These are phyloP conservation scores for Cutaneotrichosporon sp. DNA, from an alignment of 1,284 basidiomycete species.

Conservation along the genomic window DNA sequence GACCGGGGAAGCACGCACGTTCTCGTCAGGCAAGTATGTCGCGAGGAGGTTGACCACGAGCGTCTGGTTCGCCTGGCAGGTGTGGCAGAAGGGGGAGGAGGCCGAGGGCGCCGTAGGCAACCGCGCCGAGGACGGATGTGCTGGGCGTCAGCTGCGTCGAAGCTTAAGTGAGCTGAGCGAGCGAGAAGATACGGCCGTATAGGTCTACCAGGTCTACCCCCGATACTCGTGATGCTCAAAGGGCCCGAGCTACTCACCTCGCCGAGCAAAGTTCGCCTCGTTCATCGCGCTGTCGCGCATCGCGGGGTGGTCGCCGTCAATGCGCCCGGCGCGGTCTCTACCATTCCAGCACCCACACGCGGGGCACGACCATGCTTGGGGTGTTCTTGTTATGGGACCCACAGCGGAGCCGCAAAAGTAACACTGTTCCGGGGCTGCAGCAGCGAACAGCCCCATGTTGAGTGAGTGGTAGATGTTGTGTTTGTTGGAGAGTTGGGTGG, in stretches of 20 bases:
- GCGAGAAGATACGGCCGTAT: background rate
- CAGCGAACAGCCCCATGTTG: conserved; percentile 23
- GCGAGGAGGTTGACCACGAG: conserved; percentile 80
- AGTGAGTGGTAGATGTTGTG: conserved; percentile 1
- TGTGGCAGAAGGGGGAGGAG: conserved; percentile 69
- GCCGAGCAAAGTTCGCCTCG: conserved; percentile 66
- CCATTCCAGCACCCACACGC: conserved; percentile 50
- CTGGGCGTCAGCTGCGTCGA: conserved; percentile 17
- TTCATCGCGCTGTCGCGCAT: conserved; percentile 80
- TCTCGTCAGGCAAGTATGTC: conserved; percentile 73
- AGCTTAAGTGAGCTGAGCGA: background rate
- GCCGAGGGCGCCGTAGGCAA: conserved; percentile 27
- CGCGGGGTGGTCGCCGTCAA: conserved; percentile 78
- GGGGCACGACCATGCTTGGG: conserved; percentile 45
- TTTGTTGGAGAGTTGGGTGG: conserved; percentile 10
- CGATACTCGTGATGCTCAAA: background rate
- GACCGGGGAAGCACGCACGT: conserved; percentile 58
- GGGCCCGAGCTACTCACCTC: conserved; percentile 60
- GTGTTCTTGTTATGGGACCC: conserved; percentile 17
- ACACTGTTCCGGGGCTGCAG: conserved; percentile 38
- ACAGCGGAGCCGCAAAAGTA: conserved; percentile 46
- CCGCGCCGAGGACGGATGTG: conserved; percentile 33
- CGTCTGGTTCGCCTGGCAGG: conserved; percentile 86
- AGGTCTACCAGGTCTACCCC: too few species aligned
- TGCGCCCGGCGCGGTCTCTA: conserved; percentile 61